Base-by-base conservation (phyloP, 306 rosid genomes). In the Ammopiptanthus mongolicus region DNA sequence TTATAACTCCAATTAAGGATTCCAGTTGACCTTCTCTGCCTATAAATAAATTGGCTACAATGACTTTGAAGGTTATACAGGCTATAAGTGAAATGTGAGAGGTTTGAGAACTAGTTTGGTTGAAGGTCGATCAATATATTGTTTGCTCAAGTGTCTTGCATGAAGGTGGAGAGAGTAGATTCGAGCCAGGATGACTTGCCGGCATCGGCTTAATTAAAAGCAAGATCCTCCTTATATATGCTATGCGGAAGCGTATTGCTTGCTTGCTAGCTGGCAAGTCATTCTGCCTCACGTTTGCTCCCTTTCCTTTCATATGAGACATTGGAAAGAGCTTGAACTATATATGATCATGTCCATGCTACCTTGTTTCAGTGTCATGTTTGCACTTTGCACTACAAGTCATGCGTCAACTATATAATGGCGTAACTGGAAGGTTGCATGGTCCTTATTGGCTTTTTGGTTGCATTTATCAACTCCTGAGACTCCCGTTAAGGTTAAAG, bases 131-230 rank as follows among this genome's bases (percentile, higher is more conserved):
- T 0, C 18, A n/a, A n/a, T n/a, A 46, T 13, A 41, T 55, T 8
- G n/a, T 31, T 53, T 31, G 75, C 59, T 62, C 34, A 61, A 63
- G 55, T n/a, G 74, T 25, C 76, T 71, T 57, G 75, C 55, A 46
- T 74, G 83, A 69, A 18, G 77, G 77, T 13, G 46, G 46, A 64
- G 73, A 75, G 73, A 83, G 81, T 59, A 47, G 48, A 78, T 34
- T 47, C 46, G 86, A 78, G 86, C 33, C 74, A 67, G 86, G 81
- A 83, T 83, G 86, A 75, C 84, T 78, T 83, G 84, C 82, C 82
- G 76, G 78, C 67, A 46, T 68, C 12, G 8, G 72, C 71, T 31
- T 6, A 7, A 79, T 31, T 6, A 7, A 79, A 71, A 33, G 33
- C 68, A 44, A 31, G 18, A 9, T 42, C 60, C 28, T 9, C n/a